Evolutionary conservation across 1,139 yeast species (phyloP), one percentile per base, ranked within the genome.

Genomic region (Geotrichum cucujoidarum): DNA sequence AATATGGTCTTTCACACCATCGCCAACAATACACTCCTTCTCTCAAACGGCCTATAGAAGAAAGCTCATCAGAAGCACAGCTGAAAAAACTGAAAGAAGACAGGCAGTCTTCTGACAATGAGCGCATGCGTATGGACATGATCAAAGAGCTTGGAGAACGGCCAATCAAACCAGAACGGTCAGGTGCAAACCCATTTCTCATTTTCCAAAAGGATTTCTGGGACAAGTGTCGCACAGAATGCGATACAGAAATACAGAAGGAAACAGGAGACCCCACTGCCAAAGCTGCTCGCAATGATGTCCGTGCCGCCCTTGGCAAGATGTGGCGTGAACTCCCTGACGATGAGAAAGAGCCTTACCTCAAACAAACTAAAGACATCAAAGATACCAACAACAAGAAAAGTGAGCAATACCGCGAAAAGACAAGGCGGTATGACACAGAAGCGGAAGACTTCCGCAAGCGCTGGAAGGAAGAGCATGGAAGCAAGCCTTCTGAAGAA

Each of bases 121-220:
- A 66, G 51, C 58, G 59, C 43, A 60, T 67, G 64, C 59, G 66
- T 35, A 59, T 58, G 49, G 70, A 61, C 41, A 55, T 65, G 58
- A 59, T 57, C 45, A 60, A 56, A 41, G 69, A 64, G 47, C 56
- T 71, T 10, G 74, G 74, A 1, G 65, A 64, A 22, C 58, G 66
- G 31, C 74, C 74, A 0, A 58, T 60, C 18, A 65, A 65, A 46
- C 74, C 74, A 1, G 71, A 68, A 38, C 58, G 71, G 21, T 51
- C 60, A 2, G 67, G 67, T 6, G 69, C 72, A 7, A 70, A 70
- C 50, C 74, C 74, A 14, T 71, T 69, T 48, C 53, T 71, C 40
- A 61, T 71, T 16, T 70, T 68, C 54, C 74, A 71, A 49, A 70
- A 69, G 49, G 71, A 68, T 43, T 69, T 67, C 52, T 70, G 74